A percentile compares a stretch with the other conserved stretches of the same genome.
These are phyloP conservation scores for Brassica cretica DNA, from an alignment of 345 rosid species.

Conservation along the genomic window DNA sequence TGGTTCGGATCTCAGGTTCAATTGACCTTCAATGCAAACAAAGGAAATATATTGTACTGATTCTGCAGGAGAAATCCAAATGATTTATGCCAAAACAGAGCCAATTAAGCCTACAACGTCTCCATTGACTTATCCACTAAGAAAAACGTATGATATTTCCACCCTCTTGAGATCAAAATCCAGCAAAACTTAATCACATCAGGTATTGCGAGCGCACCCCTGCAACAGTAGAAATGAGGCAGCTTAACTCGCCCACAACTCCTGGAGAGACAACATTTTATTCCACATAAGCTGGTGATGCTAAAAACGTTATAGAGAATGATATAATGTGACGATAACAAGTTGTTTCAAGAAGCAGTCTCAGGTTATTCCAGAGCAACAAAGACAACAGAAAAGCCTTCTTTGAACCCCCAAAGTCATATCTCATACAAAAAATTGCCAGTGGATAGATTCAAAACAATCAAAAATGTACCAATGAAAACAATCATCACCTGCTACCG, in stretches of 20 bases:
- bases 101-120: neutral
- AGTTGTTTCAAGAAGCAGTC: neutral
- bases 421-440: neutral
- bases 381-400: slow-evolving; percentile 7
- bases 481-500: slow-evolving; percentile 65
- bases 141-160: neutral
- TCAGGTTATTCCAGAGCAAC: neutral
- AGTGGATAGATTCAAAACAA: neutral
- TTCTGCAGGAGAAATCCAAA: neutral
- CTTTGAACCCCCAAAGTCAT: neutral
- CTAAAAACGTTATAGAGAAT: neutral
- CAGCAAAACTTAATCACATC: slow-evolving; percentile 7
- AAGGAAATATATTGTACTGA: neutral
- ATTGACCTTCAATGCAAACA: neutral
- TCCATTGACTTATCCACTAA: neutral
- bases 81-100: neutral
- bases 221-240: slow-evolving; percentile 16
- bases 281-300: neutral
- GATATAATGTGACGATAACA: slow-evolving; percentile 13
- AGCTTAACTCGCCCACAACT: slow-evolving; percentile 13
- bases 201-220: slow-evolving; percentile 48
- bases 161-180: neutral
- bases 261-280: neutral
- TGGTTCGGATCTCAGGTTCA: no score
- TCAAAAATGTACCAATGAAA: neutral